phyloP scores from a whole-genome alignment of 2,329 filamentous ascomycete genomes.

The Curvularia spicifera region DNA sequence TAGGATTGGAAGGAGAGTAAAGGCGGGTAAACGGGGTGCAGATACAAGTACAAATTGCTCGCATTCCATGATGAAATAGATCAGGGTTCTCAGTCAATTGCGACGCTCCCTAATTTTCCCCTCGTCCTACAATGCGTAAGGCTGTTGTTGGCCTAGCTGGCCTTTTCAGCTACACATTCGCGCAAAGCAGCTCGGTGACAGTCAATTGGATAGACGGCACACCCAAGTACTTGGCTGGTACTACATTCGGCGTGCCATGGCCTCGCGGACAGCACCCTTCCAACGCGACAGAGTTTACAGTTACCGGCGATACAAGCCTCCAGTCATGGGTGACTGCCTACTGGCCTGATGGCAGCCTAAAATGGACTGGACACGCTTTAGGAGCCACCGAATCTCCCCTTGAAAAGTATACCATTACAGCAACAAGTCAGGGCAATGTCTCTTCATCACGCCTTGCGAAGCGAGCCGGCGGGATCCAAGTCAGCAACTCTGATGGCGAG shows the following conservation, averaged over 20 bases:
- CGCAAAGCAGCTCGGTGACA: slow-evolving; percentile 31
- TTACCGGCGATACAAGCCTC: slow-evolving; percentile 43
- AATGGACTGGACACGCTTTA: slow-evolving; percentile 67
- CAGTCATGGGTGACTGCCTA: slow-evolving; percentile 65
- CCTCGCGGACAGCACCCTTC: slow-evolving; percentile 47
- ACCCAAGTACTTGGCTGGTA: slow-evolving; percentile 40
- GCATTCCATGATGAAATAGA: not conserved
- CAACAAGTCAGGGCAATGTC: slow-evolving; percentile 32
- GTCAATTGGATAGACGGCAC: slow-evolving; percentile 43
- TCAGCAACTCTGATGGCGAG: slow-evolving; percentile 31
- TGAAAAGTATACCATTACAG: slow-evolving; percentile 55
- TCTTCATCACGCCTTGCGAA: slow-evolving; percentile 17
- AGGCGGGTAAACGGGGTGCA: slow-evolving; percentile 10
- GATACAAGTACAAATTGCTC: slow-evolving; percentile 22
- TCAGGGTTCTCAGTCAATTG: slow-evolving; percentile 5
- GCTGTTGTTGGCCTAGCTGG: slow-evolving; percentile 23
- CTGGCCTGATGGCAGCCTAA: slow-evolving; percentile 67
- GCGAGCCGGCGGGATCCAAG: slow-evolving; percentile 29
- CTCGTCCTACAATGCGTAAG: slow-evolving; percentile 22
- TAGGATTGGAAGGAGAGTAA: slow-evolving; percentile 5
- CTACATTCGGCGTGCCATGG: slow-evolving; percentile 52
- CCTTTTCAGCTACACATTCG: slow-evolving; percentile 22
- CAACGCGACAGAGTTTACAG: slow-evolving; percentile 45
- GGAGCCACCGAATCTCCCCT: slow-evolving; percentile 50
- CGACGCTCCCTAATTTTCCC: slow-evolving; percentile 11